phyloP scores from a whole-genome alignment of 1,284 basidiomycete species.

The Ganoderma sinense region DNA sequence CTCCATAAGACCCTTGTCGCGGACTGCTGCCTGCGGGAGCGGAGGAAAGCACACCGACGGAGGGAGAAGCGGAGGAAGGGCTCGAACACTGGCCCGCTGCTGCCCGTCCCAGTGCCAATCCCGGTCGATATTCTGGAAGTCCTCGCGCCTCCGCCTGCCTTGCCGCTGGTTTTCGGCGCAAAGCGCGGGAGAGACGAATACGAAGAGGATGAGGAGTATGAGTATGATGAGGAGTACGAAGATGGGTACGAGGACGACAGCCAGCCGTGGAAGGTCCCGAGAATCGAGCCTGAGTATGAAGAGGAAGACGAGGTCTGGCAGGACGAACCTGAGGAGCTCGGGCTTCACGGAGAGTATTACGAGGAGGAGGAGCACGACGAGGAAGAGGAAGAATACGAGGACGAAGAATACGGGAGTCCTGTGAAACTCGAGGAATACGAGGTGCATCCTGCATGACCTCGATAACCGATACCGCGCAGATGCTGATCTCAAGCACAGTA shows the following conservation, averaged over 20 bases:
- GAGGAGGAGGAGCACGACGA: background rate
- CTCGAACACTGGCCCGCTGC: background rate
- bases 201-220: background rate
- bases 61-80: background rate
- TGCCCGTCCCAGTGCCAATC: background rate
- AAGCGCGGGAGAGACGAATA: background rate
- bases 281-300: background rate
- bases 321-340: background rate
- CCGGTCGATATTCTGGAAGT: background rate
- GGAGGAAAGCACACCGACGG: constrained; percentile 4
- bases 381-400: background rate
- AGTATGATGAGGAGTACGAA: background rate
- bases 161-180: background rate
- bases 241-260: background rate
- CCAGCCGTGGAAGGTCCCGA: background rate
- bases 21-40: constrained; percentile 8
- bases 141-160: background rate
- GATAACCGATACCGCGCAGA: background rate
- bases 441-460: background rate
- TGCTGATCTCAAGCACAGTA: background rate
- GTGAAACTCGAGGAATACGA: background rate
- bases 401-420: background rate
- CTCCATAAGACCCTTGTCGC: constrained; percentile 15
- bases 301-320: background rate
- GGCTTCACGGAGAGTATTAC: background rate